These are phyloP conservation scores for Lactarius hengduanensis DNA, from an alignment of 768 basidiomycete genomes.

Conservation along the genomic window DNA sequence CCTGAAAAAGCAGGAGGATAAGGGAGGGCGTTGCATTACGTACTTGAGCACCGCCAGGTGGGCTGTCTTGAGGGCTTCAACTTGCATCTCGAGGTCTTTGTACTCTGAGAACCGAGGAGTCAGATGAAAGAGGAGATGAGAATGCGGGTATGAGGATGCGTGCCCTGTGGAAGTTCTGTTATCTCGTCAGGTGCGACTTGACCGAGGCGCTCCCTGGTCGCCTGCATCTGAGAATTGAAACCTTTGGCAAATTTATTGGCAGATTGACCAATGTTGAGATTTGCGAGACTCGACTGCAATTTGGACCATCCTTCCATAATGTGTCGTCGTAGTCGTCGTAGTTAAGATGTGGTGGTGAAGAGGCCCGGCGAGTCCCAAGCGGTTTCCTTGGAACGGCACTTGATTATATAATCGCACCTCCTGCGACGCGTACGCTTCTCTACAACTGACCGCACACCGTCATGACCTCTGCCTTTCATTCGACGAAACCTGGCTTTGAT, in stretches of 20 bases:
- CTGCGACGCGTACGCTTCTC: slow-evolving; percentile 24
- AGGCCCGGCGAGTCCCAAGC: neutral
- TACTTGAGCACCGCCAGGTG: slow-evolving; percentile 80
- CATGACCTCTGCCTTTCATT: slow-evolving; percentile 50
- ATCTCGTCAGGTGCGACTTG: slow-evolving; percentile 90
- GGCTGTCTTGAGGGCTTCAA: slow-evolving; percentile 83
- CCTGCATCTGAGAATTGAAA: slow-evolving; percentile 79
- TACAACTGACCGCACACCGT: neutral
- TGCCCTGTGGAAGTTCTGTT: slow-evolving; percentile 89
- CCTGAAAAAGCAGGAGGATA: slow-evolving; percentile 1
- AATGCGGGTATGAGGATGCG: slow-evolving; percentile 2
- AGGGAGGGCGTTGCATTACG: slow-evolving; percentile 30
- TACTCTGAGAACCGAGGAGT: slow-evolving; percentile 60
- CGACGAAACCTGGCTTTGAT: slow-evolving; percentile 60
- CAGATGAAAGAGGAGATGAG: neutral
- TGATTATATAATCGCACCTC: slow-evolving; percentile 10
- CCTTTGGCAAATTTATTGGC: slow-evolving; percentile 77
- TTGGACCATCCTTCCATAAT: slow-evolving; percentile 63
- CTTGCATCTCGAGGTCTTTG: slow-evolving; percentile 91
- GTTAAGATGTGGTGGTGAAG: slow-evolving; percentile 9
- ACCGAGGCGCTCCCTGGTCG: slow-evolving; percentile 83
- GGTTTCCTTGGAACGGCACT: slow-evolving; percentile 1
- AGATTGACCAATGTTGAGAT: slow-evolving; percentile 70
- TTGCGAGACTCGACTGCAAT: slow-evolving; percentile 57
- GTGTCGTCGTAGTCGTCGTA: slow-evolving; percentile 12